Percentiles rank a stretch among this genome's conserved stretches.
phyloP scores from a whole-genome alignment of 306 rosid genomes.

The Lithocarpus polystachyus region DNA sequence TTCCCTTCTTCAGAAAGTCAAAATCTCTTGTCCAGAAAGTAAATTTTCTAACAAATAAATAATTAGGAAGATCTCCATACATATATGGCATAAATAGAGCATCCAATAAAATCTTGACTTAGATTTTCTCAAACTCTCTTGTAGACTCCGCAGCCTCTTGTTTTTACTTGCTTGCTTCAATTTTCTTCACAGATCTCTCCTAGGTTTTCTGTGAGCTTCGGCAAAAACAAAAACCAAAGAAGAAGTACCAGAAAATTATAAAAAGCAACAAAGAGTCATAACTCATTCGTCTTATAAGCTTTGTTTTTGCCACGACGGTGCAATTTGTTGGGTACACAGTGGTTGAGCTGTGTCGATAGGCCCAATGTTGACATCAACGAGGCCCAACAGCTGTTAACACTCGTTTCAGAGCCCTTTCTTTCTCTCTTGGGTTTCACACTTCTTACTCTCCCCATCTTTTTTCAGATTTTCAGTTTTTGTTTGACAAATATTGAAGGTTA shows the following conservation, averaged over 20 bases:
- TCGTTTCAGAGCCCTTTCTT: not conserved
- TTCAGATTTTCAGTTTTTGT: conserved; percentile 4
- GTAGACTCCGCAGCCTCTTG: not conserved
- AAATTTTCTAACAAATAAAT: not conserved
- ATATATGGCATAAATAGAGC: not conserved
- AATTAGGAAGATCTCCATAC: not conserved
- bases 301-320: not conserved
- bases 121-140: not conserved
- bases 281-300: too few species aligned
- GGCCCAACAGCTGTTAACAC: conserved; percentile 17
- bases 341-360: conserved; percentile 24
- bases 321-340: too few species aligned
- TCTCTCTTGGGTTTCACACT: conserved; percentile 25
- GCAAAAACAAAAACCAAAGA: not conserved
- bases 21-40: not conserved
- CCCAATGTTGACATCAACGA: conserved; percentile 32
- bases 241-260: not conserved
- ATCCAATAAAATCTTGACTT: not conserved
- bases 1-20: not conserved
- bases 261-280: not conserved
- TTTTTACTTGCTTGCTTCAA: too few species aligned
- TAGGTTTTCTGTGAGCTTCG: not conserved
- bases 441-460: not conserved
- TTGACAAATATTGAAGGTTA: conserved; percentile 10
- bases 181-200: not conserved